Conservation (phyloP, 2,329 filamentous ascomycete genomes). For the Aaosphaeria pasadenensis region DNA sequence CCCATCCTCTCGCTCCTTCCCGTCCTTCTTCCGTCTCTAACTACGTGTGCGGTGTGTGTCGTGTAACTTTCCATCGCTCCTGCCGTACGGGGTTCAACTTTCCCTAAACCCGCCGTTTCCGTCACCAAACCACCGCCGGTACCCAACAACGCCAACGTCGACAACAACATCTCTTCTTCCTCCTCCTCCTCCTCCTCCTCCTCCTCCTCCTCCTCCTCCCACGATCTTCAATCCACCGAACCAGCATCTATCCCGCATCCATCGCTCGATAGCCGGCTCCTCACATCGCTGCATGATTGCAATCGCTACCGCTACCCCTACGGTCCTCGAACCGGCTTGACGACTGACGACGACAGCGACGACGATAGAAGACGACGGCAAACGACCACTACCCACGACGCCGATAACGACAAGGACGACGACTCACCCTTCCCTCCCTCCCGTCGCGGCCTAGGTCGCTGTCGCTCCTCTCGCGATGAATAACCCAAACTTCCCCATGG, state of each 20-base stretch:
- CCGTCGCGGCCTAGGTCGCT: constrained; percentile 12
- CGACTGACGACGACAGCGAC: too few species aligned
- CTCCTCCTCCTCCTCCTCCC: too few species aligned
- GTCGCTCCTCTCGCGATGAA: constrained; percentile 22
- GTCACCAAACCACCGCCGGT: constrained; percentile 9
- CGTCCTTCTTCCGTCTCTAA: background rate
- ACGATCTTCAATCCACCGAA: too few species aligned
- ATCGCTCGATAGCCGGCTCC: too few species aligned
- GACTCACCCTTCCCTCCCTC: constrained; percentile 1
- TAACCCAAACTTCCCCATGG: constrained; percentile 31
- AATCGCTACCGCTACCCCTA: too few species aligned
- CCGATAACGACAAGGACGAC: background rate
- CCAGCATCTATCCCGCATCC: too few species aligned
- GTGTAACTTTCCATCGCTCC: background rate
- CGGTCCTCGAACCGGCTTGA: too few species aligned
- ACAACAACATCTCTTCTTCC: constrained; percentile 2
- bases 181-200: too few species aligned
- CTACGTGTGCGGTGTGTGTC: background rate
- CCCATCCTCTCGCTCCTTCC: background rate
- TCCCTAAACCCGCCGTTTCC: constrained; percentile 8
- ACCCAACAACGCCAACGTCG: constrained; percentile 35
- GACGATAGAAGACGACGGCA: too few species aligned
- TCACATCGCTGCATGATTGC: too few species aligned
- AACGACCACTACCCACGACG: too few species aligned
- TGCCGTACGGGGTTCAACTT: background rate